A percentile compares a stretch with the other conserved stretches of the same genome.
Conservation (phyloP, 129 eudicot species). For the Arctium minus region DNA sequence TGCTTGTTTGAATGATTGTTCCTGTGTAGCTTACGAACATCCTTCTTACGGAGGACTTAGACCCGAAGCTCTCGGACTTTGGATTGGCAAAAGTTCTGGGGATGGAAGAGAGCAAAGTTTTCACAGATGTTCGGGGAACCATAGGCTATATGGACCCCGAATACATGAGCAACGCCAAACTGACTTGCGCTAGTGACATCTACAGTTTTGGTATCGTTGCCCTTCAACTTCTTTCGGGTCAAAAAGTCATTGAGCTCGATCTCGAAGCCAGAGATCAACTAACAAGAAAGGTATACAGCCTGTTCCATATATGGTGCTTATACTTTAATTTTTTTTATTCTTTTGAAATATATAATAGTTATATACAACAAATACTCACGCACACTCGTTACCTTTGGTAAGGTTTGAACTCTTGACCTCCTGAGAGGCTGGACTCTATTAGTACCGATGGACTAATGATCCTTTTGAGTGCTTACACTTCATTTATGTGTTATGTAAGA, state of each 20-base stretch:
- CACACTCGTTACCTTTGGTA: not conserved
- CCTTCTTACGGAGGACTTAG: slow-evolving; percentile 63
- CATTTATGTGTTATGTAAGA: not conserved
- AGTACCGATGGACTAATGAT: not conserved
- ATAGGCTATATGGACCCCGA: slow-evolving; percentile 91
- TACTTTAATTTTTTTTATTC: not conserved
- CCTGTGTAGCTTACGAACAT: slow-evolving; percentile 63
- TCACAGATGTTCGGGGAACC: slow-evolving; percentile 76
- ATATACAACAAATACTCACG: not conserved
- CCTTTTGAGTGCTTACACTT: not conserved
- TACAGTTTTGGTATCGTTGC: slow-evolving; percentile 82
- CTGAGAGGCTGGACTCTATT: too few relatives aligned
- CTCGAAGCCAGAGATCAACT: slow-evolving; percentile 76
- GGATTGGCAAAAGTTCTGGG: slow-evolving; percentile 73
- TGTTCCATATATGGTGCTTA: not conserved
- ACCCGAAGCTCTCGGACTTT: slow-evolving; percentile 76
- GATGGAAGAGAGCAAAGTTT: slow-evolving; percentile 83
- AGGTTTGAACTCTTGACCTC: not conserved
- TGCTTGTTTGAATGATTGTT: not conserved
- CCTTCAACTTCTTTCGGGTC: slow-evolving; percentile 77
- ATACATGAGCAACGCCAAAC: slow-evolving; percentile 82
- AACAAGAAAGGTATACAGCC: slow-evolving; percentile 55
- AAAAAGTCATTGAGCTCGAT: slow-evolving; percentile 71
- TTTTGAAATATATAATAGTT: not conserved
- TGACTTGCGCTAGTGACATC: slow-evolving; percentile 78